These are phyloP conservation scores for Cyclotella atomus DNA, from an alignment of 108 stramenopile species.

Conservation along the genomic window DNA sequence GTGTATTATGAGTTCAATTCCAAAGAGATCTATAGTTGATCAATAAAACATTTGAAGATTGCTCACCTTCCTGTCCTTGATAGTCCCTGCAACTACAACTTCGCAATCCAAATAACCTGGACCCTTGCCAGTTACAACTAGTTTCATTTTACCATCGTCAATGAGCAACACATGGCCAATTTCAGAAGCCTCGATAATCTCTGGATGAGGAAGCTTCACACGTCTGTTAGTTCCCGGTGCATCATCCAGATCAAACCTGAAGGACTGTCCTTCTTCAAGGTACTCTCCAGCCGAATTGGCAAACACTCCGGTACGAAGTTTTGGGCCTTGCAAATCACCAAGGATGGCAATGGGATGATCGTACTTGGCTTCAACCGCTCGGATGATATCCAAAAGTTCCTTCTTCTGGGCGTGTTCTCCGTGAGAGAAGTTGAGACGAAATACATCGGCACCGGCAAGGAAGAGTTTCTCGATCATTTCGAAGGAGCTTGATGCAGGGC, in stretches of 20 bases:
- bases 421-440: conserved; percentile 96
- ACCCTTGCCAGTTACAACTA: conserved; percentile 82
- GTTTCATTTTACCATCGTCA: conserved; percentile 96
- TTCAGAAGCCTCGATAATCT: conserved; percentile 89
- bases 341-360: conserved; percentile 94
- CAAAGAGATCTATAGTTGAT: too few species aligned
- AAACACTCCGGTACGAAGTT: conserved; percentile 92
- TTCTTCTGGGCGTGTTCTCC: conserved; percentile 96
- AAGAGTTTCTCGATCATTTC: conserved; percentile 96
- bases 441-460: conserved; percentile 94
- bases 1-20: neutral
- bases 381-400: conserved; percentile 82
- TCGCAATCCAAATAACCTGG: conserved; percentile 83
- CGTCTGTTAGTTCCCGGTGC: conserved; percentile 83
- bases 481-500: conserved; percentile 81
- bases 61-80: conserved; percentile 79
- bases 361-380: conserved; percentile 88
- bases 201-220: conserved; percentile 93
- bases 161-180: conserved; percentile 90
- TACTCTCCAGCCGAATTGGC: conserved; percentile 72
- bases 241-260: conserved; percentile 89
- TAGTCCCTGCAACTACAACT: conserved; percentile 89
- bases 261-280: conserved; percentile 79
- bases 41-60: conserved; percentile 16
- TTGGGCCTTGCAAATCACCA: conserved; percentile 96